These are phyloP conservation scores for Mucor mucedo DNA, from an alignment of 371 early-diverging fungal genomes.

Conservation along the genomic window DNA sequence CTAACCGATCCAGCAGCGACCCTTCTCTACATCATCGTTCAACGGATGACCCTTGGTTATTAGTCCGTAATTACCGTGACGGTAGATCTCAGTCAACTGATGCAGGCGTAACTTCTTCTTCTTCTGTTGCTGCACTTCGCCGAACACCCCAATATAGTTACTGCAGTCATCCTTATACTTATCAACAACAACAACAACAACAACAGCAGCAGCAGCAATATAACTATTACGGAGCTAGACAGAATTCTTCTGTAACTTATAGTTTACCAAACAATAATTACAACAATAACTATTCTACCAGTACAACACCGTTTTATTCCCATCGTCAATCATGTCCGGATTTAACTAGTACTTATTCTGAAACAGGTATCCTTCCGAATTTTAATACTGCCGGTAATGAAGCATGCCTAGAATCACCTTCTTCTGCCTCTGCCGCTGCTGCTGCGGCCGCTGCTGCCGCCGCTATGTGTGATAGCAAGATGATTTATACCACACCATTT, in stretches of 20 bases:
- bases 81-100: constrained; percentile 31
- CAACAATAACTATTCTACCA: background rate
- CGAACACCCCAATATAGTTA: constrained; percentile 27
- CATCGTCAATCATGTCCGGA: constrained; percentile 35
- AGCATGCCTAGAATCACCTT: constrained; percentile 6
- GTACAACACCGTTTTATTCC: constrained; percentile 16
- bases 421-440: background rate
- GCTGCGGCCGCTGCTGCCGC: background rate
- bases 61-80: constrained; percentile 21
- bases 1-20: constrained; percentile 26
- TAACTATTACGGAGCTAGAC: constrained; percentile 8
- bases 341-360: constrained; percentile 21
- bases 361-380: constrained; percentile 22
- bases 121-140: constrained; percentile 12
- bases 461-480: constrained; percentile 9
- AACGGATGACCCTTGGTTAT: constrained; percentile 15
- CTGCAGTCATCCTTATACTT: constrained; percentile 25
- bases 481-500: constrained; percentile 5
- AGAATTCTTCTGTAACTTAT: constrained; percentile 22
- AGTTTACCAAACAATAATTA: constrained; percentile 5
- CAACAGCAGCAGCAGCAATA: constrained; percentile 3
- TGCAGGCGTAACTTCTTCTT: constrained; percentile 23
- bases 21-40: constrained; percentile 18
- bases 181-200: background rate
- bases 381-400: constrained; percentile 12